phyloP scores from a whole-genome alignment of 1,139 yeast genomes.

The Scheffersomyces cryptocercus region DNA sequence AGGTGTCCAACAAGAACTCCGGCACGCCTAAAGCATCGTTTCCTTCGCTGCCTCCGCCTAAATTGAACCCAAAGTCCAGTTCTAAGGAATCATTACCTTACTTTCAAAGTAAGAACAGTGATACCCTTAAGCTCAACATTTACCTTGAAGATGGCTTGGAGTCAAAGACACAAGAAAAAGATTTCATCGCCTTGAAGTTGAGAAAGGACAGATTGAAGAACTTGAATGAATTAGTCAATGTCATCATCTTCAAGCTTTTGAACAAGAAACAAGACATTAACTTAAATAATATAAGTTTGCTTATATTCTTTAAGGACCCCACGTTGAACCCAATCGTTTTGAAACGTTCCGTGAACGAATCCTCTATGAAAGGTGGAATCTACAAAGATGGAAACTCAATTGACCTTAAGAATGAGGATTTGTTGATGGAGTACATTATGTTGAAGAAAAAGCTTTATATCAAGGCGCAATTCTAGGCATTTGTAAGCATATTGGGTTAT shows the following conservation, averaged over 20 bases:
- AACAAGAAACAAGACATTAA: conserved; percentile 16
- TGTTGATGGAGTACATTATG: conserved; percentile 29
- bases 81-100: neutral
- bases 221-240: conserved; percentile 27
- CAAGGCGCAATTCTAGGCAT: conserved; percentile 14
- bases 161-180: conserved; percentile 7
- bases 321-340: conserved; percentile 27
- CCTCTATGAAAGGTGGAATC: neutral
- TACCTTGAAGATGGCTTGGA: conserved; percentile 8
- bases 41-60: too few species aligned
- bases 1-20: too few species aligned
- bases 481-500: too few species aligned
- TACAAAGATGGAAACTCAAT: neutral
- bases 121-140: conserved; percentile 21
- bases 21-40: too few species aligned
- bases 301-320: conserved; percentile 25
- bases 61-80: too few species aligned
- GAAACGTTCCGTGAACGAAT: conserved; percentile 13
- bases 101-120: conserved; percentile 2
- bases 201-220: conserved; percentile 27
- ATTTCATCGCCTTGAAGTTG: conserved; percentile 22
- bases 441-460: conserved; percentile 28
- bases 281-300: conserved; percentile 18
- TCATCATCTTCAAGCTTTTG: conserved; percentile 22
- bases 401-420: conserved; percentile 13